Evolutionary conservation across 2,329 filamentous ascomycete species (phyloP), one percentile per base, ranked within the genome.

Genomic region (Plenodomus lindquistii): DNA sequence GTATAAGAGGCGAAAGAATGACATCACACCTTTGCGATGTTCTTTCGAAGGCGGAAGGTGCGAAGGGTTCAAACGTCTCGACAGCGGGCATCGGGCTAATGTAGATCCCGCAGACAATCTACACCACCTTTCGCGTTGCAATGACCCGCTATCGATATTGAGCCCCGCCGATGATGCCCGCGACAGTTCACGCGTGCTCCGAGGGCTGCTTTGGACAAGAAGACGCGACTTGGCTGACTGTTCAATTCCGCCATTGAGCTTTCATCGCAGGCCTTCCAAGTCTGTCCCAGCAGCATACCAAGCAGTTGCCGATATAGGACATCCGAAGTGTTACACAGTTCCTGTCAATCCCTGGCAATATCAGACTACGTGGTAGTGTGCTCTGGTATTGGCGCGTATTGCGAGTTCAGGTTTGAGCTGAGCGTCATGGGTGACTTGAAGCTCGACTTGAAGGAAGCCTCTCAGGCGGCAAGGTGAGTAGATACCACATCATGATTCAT

Each of bases 61-160:
- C 20, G 37, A n/a, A 13, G 15, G 17, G n/a, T 11, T 17, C 11
- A 16, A 18, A 27, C 50, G 48, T 36, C 38, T 37, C 37, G 41
- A 37, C 24, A 41, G 27, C 57, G 65, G 65, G 58, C 62, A 42
- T 51, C 67, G 67, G 66, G 18, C 24, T 17, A 69, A 59, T 54
- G 57, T 43, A 41, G 55, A 66, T 64, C 60, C 63, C 52, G 50
- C 24, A 13, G 45, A 48, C 58, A 54, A 41, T 52, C 51, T 47
- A 19, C 40, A 40, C 16, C 37, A 43, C 41, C 24, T 29, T 40
- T 59, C 57, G 57, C 47, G 18, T 24, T 24, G 18, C 55, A 52
- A 59, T 68, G 24, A 39, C 45, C 65, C 64, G 60, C 48, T 50
- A 50, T 52, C 54, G 51, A 60, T 48, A 56, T 18, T 24, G 18